A percentile compares a stretch with the other conserved stretches of the same genome.
Evolutionary conservation across 2,329 filamentous ascomycete species (phyloP).

Genomic region (Rosellinia necatrix): DNA sequence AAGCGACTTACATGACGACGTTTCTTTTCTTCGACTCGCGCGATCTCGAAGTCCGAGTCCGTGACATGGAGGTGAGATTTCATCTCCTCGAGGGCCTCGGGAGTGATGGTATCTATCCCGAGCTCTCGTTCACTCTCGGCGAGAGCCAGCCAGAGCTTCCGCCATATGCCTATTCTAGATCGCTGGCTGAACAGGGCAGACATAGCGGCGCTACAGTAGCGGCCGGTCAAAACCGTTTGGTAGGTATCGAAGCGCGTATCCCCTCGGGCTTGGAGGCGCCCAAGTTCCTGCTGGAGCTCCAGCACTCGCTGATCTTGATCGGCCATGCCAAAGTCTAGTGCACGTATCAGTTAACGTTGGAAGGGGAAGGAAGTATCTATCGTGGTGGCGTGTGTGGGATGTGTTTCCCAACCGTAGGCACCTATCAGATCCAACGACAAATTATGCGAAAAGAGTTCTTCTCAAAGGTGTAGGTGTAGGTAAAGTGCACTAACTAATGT

Average conservation of each 20-base stretch:
- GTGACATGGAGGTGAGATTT: slow-evolving; percentile 73
- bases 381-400: neutral
- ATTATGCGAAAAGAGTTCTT: too few relatives aligned
- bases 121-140: slow-evolving; percentile 83
- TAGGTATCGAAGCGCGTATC: slow-evolving; percentile 54
- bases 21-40: slow-evolving; percentile 75
- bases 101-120: slow-evolving; percentile 71
- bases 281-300: slow-evolving; percentile 21
- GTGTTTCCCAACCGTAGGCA: too few relatives aligned
- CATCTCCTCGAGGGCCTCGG: slow-evolving; percentile 79
- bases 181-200: slow-evolving; percentile 78
- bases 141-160: slow-evolving; percentile 82
- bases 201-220: slow-evolving; percentile 80
- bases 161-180: slow-evolving; percentile 72
- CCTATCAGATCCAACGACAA: too few relatives aligned
- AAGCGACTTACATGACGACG: slow-evolving; percentile 56
- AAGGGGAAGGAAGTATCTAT: neutral
- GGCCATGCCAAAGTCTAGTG: slow-evolving; percentile 13
- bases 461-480: too few relatives aligned
- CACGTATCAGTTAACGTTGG: neutral
- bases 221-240: slow-evolving; percentile 70
- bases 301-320: slow-evolving; percentile 19
- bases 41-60: slow-evolving; percentile 77
- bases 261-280: slow-evolving; percentile 16
- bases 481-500: too few relatives aligned